Evolutionary conservation across 2,329 filamentous ascomycete species (phyloP).

Genomic region (Stachybotrys echinatus): DNA sequence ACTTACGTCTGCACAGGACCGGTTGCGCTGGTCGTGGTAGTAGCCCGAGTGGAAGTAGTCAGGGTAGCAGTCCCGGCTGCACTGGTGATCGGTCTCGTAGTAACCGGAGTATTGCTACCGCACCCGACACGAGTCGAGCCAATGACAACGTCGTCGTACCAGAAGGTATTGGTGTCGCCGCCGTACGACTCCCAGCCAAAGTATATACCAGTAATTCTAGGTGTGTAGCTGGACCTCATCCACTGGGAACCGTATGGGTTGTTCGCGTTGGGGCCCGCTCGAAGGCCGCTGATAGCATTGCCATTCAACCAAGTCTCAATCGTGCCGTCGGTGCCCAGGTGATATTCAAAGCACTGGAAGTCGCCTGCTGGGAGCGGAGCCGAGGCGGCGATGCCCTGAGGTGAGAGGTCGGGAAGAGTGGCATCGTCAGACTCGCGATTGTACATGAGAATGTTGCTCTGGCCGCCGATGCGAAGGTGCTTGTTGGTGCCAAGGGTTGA

Average conservation of each 20-base stretch:
- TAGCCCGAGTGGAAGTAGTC: background rate
- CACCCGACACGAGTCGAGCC: slow-evolving; percentile 15
- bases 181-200: slow-evolving; percentile 62
- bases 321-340: slow-evolving; percentile 50
- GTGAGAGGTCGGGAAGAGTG: slow-evolving; percentile 55
- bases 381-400: slow-evolving; percentile 52
- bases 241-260: slow-evolving; percentile 43
- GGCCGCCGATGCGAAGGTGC: slow-evolving; percentile 57
- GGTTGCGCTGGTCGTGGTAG: background rate
- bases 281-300: slow-evolving; percentile 45
- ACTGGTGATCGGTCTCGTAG: background rate
- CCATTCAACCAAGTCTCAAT: slow-evolving; percentile 58
- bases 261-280: slow-evolving; percentile 35
- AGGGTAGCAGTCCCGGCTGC: background rate
- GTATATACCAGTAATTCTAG: slow-evolving; percentile 50
- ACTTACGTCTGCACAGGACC: background rate
- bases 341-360: slow-evolving; percentile 59
- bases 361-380: slow-evolving; percentile 39
- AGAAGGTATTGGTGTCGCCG: slow-evolving; percentile 55
- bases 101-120: background rate
- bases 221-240: slow-evolving; percentile 42
- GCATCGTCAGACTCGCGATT: slow-evolving; percentile 60
- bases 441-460: slow-evolving; percentile 58
- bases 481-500: slow-evolving; percentile 48
- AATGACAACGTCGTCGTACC: slow-evolving; percentile 56